phyloP scores from a whole-genome alignment of 2,329 filamentous ascomycete species.

The Monosporascus sp. region DNA sequence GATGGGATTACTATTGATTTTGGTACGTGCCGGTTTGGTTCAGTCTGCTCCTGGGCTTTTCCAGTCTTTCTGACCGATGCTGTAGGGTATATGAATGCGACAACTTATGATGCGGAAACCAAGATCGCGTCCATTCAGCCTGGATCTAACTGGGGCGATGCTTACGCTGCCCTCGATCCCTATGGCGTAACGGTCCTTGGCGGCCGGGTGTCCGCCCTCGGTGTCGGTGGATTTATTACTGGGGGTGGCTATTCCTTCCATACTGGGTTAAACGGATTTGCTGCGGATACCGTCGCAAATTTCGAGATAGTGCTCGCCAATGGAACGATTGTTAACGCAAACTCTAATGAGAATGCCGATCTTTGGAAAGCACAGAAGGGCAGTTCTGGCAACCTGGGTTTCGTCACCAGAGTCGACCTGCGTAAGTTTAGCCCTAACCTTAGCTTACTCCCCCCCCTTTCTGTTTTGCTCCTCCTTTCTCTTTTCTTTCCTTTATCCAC shows the following conservation, averaged over 20 bases:
- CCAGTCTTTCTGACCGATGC: neutral
- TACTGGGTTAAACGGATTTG: constrained; percentile 28
- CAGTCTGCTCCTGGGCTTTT: no score
- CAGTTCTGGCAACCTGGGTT: constrained; percentile 36
- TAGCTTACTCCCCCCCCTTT: neutral
- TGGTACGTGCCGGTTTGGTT: constrained; percentile 2
- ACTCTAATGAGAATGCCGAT: constrained; percentile 26
- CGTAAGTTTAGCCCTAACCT: neutral
- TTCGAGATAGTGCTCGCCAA: constrained; percentile 38
- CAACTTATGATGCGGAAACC: constrained; percentile 20
- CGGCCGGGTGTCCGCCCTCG: constrained; percentile 20
- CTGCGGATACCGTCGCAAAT: constrained; percentile 33
- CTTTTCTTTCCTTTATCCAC: no score
- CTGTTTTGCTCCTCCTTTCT: neutral
- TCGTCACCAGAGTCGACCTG: constrained; percentile 15
- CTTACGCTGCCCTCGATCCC: constrained; percentile 15
- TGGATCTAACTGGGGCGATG: constrained; percentile 20
- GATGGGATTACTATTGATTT: constrained; percentile 22
- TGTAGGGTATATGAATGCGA: constrained; percentile 24
- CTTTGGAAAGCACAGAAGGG: constrained; percentile 36
- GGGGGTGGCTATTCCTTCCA: constrained; percentile 26
- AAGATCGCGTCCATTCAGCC: constrained; percentile 26
- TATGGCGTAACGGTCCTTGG: constrained; percentile 22
- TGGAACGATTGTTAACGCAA: constrained; percentile 34
- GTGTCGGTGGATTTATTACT: constrained; percentile 22